A percentile compares a stretch with the other conserved stretches of the same genome.
Conservation (phyloP, 306 rosid species). For the Acacia crassicarpa region DNA sequence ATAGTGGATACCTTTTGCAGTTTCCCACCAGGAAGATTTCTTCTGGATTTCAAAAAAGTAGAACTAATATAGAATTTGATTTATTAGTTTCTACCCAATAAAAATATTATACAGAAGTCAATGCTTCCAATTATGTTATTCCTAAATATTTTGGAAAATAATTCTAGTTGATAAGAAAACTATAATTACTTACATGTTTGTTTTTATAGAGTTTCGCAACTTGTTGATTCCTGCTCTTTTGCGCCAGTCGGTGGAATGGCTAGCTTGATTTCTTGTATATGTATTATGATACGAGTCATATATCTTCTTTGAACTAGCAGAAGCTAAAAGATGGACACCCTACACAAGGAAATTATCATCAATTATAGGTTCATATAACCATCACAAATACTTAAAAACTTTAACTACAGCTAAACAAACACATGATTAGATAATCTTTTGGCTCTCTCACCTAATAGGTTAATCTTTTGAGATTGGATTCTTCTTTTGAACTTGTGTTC, state of each 20-base stretch:
- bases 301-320: conserved; percentile 21
- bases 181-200: conserved; percentile 35
- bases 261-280: background rate
- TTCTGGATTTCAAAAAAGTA: background rate
- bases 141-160: background rate
- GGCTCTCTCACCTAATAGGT: no score
- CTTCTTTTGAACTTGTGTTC: no score
- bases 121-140: background rate
- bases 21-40: background rate
- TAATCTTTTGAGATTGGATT: no score
- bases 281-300: background rate
- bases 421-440: no score
- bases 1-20: background rate
- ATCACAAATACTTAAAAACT: no score
- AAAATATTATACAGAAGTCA: background rate
- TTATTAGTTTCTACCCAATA: conserved; percentile 18
- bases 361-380: no score
- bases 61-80: conserved; percentile 19
- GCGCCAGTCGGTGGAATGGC: background rate
- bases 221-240: background rate
- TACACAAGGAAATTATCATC: no score
- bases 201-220: conserved; percentile 4
- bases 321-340: background rate
- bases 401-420: no score
- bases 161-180: background rate